Evolutionary conservation across 225 moss, liverwort and hornwort genomes (phyloP).

Genomic region (Rhytidiadelphus loreus): DNA sequence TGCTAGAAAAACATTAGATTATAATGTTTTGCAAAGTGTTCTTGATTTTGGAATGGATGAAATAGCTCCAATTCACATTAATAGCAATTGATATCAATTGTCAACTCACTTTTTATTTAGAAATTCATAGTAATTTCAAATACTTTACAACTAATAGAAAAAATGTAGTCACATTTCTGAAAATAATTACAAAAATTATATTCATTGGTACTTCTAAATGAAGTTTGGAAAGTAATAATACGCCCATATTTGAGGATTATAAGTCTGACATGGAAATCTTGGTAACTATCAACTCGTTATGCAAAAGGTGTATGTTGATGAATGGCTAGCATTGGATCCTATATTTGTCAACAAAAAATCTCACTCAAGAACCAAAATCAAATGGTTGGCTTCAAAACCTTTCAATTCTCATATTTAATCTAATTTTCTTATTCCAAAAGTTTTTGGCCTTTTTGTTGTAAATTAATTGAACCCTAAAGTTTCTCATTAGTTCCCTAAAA

Average conservation of each 20-base stretch:
- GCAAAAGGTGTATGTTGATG: too few species aligned
- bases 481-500: neutral
- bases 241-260: too few species aligned
- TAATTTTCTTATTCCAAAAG: neutral
- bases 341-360: neutral
- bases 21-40: too few species aligned
- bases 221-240: neutral
- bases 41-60: neutral
- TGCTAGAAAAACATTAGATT: neutral
- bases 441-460: neutral
- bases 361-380: neutral
- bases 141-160: neutral
- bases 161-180: neutral
- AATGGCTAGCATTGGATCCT: too few species aligned
- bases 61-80: neutral
- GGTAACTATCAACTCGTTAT: rapidly evolving
- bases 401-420: neutral
- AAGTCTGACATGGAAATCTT: rapidly evolving
- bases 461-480: neutral
- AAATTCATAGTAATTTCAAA: neutral
- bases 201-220: neutral
- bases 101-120: neutral
- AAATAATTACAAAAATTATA: neutral
- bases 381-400: neutral
- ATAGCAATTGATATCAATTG: neutral